A percentile compares a stretch with the other conserved stretches of the same genome.
phyloP scores from a whole-genome alignment of 2,329 filamentous ascomycete species.

The Epichloe gansuensis region DNA sequence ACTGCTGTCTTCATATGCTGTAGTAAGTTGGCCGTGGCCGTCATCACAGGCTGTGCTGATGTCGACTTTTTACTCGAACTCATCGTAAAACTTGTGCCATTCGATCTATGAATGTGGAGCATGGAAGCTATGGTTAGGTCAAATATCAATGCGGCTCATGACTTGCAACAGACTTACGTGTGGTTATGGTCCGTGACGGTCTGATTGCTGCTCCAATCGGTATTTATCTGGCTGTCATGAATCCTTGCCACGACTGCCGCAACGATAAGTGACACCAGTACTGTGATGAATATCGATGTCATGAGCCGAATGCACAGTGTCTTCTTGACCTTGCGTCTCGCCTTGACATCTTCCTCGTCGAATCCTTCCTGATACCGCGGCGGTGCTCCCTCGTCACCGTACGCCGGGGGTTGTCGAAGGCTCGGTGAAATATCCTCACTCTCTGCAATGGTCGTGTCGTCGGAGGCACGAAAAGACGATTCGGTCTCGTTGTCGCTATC shows the following conservation, averaged over 20 bases:
- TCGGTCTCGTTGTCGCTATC: constrained; percentile 1
- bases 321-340: constrained; percentile 7
- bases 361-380: constrained; percentile 8
- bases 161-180: neutral
- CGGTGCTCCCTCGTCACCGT: constrained; percentile 11
- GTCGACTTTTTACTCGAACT: neutral
- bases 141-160: too few relatives aligned
- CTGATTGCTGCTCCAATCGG: neutral
- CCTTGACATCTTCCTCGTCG: constrained; percentile 3
- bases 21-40: neutral
- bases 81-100: constrained; percentile 6
- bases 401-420: constrained; percentile 10
- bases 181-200: neutral
- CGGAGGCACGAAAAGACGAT: neutral
- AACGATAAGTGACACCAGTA: constrained; percentile 13
- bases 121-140: neutral
- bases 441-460: constrained; percentile 7
- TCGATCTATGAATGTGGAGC: neutral
- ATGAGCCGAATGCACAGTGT: constrained; percentile 11
- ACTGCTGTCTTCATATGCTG: neutral
- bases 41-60: neutral
- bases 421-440: constrained; percentile 4
- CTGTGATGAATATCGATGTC: constrained; percentile 13
- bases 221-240: constrained; percentile 3
- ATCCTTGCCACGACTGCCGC: constrained; percentile 14